Evolutionary conservation across 371 early-diverging fungal genomes (phyloP).

Genomic region (Mortierella sp.): DNA sequence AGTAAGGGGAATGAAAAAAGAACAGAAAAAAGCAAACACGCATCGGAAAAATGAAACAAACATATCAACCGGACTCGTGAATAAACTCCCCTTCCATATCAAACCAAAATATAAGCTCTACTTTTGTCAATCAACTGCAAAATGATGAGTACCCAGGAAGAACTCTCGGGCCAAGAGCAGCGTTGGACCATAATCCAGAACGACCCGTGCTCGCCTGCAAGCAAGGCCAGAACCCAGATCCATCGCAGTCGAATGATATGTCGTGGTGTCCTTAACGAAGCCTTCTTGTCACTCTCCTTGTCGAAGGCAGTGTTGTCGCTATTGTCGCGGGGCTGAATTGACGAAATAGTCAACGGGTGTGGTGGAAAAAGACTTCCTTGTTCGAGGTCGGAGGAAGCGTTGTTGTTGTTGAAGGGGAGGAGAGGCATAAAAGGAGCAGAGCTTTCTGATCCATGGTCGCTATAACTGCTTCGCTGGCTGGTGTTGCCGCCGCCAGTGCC

Average conservation of each 20-base stretch:
- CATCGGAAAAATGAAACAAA: background rate
- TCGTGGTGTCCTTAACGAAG: background rate
- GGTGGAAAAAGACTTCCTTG: background rate
- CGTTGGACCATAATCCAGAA: constrained; percentile 44
- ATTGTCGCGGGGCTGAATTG: too few relatives aligned
- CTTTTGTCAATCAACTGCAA: background rate
- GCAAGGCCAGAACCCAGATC: constrained; percentile 28
- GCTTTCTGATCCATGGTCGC: background rate
- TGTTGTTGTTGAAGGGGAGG: background rate
- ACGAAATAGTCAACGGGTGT: too few relatives aligned
- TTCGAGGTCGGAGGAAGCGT: background rate
- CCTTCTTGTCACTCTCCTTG: background rate
- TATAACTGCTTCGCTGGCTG: background rate
- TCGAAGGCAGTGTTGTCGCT: background rate
- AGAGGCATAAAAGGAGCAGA: background rate
- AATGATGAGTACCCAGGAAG: constrained; percentile 35
- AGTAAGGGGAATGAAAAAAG: background rate
- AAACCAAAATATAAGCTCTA: too few relatives aligned
- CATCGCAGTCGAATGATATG: constrained; percentile 28
- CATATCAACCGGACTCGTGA: background rate
- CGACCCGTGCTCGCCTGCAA: constrained; percentile 31
- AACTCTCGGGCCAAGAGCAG: constrained; percentile 46
- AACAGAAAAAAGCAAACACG: background rate
- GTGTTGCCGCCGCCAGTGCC: background rate
- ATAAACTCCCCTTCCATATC: background rate